These are phyloP conservation scores for Aspergillus caelatus DNA, from an alignment of 2,329 filamentous ascomycete species.

Conservation along the genomic window DNA sequence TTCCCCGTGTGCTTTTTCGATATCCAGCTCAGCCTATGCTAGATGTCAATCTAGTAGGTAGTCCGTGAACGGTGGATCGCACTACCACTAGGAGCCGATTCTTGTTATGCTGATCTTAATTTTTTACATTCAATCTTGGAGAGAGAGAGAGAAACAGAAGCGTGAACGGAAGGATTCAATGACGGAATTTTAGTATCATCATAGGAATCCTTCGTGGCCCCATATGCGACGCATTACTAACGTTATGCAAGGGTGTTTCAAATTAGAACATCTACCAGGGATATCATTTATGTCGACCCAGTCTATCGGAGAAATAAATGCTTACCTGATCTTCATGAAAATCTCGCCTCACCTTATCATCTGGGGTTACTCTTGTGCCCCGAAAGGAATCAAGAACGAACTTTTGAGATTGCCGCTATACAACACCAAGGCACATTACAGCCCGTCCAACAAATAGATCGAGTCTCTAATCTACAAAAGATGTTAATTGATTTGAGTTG, in stretches of 20 bases:
- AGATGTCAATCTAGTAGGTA: not conserved
- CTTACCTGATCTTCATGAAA: not conserved
- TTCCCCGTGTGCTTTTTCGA: not conserved
- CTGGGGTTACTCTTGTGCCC: not conserved
- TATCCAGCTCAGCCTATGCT: not conserved
- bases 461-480: not conserved
- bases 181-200: not conserved
- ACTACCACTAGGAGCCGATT: not conserved
- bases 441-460: not conserved
- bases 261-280: not conserved
- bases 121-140: not conserved
- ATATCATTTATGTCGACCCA: not conserved
- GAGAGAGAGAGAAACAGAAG: too few relatives aligned
- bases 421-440: not conserved
- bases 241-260: not conserved
- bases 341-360: not conserved
- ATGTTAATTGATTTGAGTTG: not conserved
- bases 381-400: not conserved
- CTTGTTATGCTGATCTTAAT: not conserved
- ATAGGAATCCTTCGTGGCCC: not conserved
- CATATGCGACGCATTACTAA: not conserved
- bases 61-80: not conserved
- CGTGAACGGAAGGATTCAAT: not conserved
- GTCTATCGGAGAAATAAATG: not conserved
- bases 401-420: not conserved